Evolutionary conservation across 805 yeast genomes (phyloP).

Genomic region (Zygosaccharomyces bisporus): DNA sequence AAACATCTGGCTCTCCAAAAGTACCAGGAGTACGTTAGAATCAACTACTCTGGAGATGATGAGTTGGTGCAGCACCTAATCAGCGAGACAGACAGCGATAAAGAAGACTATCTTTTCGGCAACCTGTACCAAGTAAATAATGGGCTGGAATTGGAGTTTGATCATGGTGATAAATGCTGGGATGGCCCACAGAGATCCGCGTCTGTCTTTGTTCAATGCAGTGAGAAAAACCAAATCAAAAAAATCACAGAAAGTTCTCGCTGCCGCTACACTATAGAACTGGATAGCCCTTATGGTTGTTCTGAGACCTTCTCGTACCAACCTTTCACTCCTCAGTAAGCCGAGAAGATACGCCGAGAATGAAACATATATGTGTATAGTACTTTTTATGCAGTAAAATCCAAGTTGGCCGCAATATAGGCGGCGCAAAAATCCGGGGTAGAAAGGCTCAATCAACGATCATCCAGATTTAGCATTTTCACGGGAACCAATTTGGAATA

Average conservation of each 20-base stretch:
- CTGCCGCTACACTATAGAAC: conserved; percentile 65
- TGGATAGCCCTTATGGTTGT: conserved; percentile 44
- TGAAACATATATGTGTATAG: not conserved
- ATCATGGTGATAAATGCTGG: conserved; percentile 82
- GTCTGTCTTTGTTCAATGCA: conserved; percentile 61
- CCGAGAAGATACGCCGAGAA: not conserved
- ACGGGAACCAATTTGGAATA: too few relatives aligned
- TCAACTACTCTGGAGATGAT: conserved; percentile 22
- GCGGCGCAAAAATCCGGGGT: not conserved
- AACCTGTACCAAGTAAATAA: conserved; percentile 34
- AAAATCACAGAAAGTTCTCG: conserved; percentile 83
- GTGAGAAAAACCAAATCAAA: conserved; percentile 42
- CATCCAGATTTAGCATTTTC: too few relatives aligned
- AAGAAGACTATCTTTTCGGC: conserved; percentile 24
- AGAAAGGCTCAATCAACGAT: not conserved
- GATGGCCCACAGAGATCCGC: conserved; percentile 86
- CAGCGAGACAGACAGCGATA: conserved; percentile 22
- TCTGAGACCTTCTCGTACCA: conserved; percentile 16
- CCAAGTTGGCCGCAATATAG: not conserved
- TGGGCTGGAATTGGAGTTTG: conserved; percentile 42
- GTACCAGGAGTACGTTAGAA: conserved; percentile 25
- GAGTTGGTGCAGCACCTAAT: conserved; percentile 27
- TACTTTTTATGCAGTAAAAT: not conserved
- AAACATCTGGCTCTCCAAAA: conserved; percentile 18
- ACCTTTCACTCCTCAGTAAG: conserved; percentile 5